Base-by-base conservation (phyloP, 306 rosid species). In the Elaeagnus macrophylla region DNA sequence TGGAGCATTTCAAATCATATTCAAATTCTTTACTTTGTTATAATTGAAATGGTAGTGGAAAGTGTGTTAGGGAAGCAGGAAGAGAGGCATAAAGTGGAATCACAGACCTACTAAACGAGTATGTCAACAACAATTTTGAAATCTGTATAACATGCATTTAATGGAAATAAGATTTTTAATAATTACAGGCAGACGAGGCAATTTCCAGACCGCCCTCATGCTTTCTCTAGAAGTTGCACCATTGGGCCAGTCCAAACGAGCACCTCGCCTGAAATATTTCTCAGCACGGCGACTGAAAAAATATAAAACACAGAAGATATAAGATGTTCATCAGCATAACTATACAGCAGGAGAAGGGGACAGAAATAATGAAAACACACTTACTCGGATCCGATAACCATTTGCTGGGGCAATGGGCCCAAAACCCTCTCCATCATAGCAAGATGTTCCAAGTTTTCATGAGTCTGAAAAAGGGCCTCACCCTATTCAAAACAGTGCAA, bases 371-470 rank as follows among this genome's bases (percentile, higher is more conserved):
- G 7, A 25, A 44, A 67, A 47, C 61, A 48, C 38, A 55, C 88
- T 78, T 80, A 83, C 95, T 86, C 93, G 10, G 91, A 83, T 44
- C 77, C 74, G 19, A 74, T 68, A 55, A 61, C 81, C 95, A 86
- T 74, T 48, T 86, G 88, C 19, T 76, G 91, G 39, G 95, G 95
- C 37, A 83, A 54, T 48, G 91, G 85, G 36, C 91, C 95, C 68
- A 86, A 68, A 62, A 86, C 91, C 77, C 77, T 83, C 81, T 86
- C 95, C 95, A 83, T 86, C 91, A 78, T 83, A 68, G 95, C 95
- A 54, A 86, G 88, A 74, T 86, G 95, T 61, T 86, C 91, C 62
- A 86, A 68, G 69, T 86, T 86, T 66, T 85, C 90, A 1, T 85
- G 95, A 2, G 90, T 80, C 68, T 85, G 95, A 66, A 82, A 85